Base-by-base conservation (phyloP, 1,284 basidiomycete species). In the Cryptococcus jaspeensis region DNA sequence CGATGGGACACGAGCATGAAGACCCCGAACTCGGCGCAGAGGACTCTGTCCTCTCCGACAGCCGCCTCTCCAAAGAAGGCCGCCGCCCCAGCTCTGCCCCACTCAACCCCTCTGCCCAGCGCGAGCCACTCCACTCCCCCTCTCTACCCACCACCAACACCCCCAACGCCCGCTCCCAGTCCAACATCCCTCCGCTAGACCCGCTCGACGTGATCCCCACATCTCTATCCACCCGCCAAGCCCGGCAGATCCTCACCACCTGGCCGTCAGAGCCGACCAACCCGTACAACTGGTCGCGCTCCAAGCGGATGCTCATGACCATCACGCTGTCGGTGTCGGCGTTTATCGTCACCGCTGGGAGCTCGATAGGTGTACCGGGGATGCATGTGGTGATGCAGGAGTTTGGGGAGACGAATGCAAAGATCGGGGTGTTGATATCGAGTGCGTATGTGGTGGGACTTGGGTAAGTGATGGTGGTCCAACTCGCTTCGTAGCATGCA, bases 381-480 rank as follows among this genome's bases (percentile, higher is more conserved):
- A 61, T 74, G 1, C 65, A 71, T 39, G 60, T 58, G 1, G 60
- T 69, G 7, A 66, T 66, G 55, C 58, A 56, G 12, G 70, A 73
- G 37, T 76, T 76, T 50, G 66, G 66, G 0, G 62, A 63, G 1
- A 45, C 48, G 15, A 71, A 71, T 56, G 62, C 64, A 18, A 74
- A 73, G 58, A 57, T 77, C n/a, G 69, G 69, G 9, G 63, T 70
- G 0, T 43, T 77, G 39, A 68, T 76, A 25, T 66, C 71, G 2
- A 58, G 70, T 11, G 56, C 67, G 13, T 78, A 76, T 53, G 75
- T 78, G 0, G 52, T 76, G 18, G 76, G 76, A 2, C 53, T 77
- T 5, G 76, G 74, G 71, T 73, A 48, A 56, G 71, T 1, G 28
- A 8, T 7, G 15, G 39, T 11, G 38, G 2, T 28, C 18, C 35